These are phyloP conservation scores for Boletellus sp. DNA, from an alignment of 1,284 basidiomycete species.

Conservation along the genomic window DNA sequence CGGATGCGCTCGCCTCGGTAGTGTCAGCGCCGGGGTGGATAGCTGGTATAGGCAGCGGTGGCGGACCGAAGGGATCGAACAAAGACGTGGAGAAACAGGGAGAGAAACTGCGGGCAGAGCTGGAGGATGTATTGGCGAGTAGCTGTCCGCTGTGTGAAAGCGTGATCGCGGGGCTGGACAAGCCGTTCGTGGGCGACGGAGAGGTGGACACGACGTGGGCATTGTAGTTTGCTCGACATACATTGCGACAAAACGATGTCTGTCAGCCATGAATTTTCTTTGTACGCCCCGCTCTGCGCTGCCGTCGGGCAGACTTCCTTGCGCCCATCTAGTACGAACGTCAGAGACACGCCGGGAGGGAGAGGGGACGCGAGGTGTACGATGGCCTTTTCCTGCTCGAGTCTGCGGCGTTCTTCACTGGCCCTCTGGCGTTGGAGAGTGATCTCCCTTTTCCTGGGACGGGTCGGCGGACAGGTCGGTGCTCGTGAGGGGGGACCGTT, in stretches of 20 bases:
- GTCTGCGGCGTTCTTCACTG: slow-evolving; percentile 62
- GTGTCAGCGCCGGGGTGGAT: slow-evolving; percentile 68
- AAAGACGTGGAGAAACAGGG: slow-evolving; percentile 56
- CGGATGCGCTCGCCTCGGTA: slow-evolving; percentile 80
- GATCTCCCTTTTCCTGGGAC: slow-evolving; percentile 57
- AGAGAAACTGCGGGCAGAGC: slow-evolving; percentile 70
- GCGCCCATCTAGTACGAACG: slow-evolving; percentile 64
- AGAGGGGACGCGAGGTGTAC: slow-evolving; percentile 34
- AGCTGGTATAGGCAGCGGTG: slow-evolving; percentile 50
- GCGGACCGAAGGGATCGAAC: slow-evolving; percentile 46
- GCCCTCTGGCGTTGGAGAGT: slow-evolving; percentile 66
- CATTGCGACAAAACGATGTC: not conserved
- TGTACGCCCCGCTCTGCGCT: slow-evolving; percentile 64
- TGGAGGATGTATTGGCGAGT: slow-evolving; percentile 85
- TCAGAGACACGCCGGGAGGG: slow-evolving; percentile 5
- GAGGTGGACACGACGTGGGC: slow-evolving; percentile 82
- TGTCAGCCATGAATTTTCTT: slow-evolving; percentile 65
- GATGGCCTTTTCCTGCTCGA: slow-evolving; percentile 72
- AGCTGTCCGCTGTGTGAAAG: slow-evolving; percentile 91
- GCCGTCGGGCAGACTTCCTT: slow-evolving; percentile 65
- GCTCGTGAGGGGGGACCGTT: slow-evolving; percentile 11
- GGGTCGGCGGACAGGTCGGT: slow-evolving; percentile 1
- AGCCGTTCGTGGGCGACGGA: slow-evolving; percentile 78
- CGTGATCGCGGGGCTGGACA: slow-evolving; percentile 80
- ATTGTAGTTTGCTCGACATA: slow-evolving; percentile 43